Evolutionary conservation across 1,284 basidiomycete genomes (phyloP), one percentile per base, ranked within the genome.

Genomic region (Retiboletus flavoniger): DNA sequence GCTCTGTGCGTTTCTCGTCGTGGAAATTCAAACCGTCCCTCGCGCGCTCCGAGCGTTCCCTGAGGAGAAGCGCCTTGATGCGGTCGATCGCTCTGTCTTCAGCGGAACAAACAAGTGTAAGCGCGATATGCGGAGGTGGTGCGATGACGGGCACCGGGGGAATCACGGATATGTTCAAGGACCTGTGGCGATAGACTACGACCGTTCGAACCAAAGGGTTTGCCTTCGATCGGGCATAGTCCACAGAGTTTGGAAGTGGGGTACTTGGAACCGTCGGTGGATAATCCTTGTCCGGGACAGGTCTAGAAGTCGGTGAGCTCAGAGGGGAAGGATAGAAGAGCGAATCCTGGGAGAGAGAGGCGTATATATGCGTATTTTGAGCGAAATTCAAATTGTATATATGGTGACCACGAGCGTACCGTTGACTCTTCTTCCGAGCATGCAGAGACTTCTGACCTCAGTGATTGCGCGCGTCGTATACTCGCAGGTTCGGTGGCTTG

Each of bases 111-210:
- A 78, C 72, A 0, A 72, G 2, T 0, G 46, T 40, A 13, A 24
- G 73, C 61, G 3, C 68, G 62, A 54, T 71, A 58, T 57, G 59
- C 2, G 60, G 41, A 0, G 83, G 80, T 3, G 82, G 83, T 0
- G 80, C 80, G n/a, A 84, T 77, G 53, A 82, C 73, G 0, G 83
- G 81, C 0, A 83, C 73, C 0, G 60, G 46, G 3, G 66, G 57
- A 2, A 67, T 68, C n/a, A 10, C 3, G 1, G 52, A 50, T 1
- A 44, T 8, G 2, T 39, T 38, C 24, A 31, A 16, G 16, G 66
- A 58, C 42, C 53, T 47, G 2, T 11, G 53, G 6, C 32, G 47
- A 11, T 59, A 50, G 7, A 60, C 7, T 16, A 45, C 31, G 3
- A 63, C 29, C 4, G 68, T 71, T 39, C 66, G 65, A 21, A 17